Conservation (phyloP, 2,329 filamentous ascomycete species). For the Chaetomium sp. region DNA sequence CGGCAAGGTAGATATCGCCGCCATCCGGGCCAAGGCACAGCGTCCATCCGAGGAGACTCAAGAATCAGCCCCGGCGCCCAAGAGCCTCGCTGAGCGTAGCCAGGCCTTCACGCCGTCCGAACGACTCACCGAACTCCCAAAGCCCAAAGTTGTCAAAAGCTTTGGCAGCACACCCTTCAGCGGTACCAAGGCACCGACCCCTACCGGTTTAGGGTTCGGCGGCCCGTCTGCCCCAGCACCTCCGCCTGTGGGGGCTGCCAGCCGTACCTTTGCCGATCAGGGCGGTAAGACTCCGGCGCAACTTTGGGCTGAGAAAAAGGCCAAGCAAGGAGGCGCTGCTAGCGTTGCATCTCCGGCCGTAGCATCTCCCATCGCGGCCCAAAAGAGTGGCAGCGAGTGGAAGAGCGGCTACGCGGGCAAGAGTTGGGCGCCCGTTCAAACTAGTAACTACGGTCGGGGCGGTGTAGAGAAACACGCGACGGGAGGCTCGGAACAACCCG, state of each 20-base stretch:
- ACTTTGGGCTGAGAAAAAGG: conserved; percentile 96
- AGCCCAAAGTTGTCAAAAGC: conserved; percentile 90
- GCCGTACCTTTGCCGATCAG: conserved; percentile 88
- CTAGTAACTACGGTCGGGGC: conserved; percentile 62
- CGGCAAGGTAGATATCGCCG: conserved; percentile 94
- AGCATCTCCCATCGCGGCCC: conserved; percentile 53
- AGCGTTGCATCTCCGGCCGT: conserved; percentile 40
- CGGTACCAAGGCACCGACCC: conserved; percentile 83
- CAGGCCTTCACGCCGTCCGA: conserved; percentile 70
- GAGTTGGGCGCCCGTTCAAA: conserved; percentile 80
- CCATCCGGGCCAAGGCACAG: conserved; percentile 79
- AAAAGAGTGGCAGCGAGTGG: conserved; percentile 76
- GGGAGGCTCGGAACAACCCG: conserved; percentile 44
- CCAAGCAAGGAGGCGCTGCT: conserved; percentile 58
- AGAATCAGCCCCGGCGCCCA: conserved; percentile 35
- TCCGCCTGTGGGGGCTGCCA: conserved; percentile 69
- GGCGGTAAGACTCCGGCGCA: conserved; percentile 96
- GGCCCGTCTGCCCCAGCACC: conserved; percentile 53
- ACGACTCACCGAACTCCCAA: conserved; percentile 79
- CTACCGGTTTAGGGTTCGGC: conserved; percentile 59
- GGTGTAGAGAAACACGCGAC: conserved; percentile 56
- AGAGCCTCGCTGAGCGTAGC: conserved; percentile 67
- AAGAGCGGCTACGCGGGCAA: conserved; percentile 89
- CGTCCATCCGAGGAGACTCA: conserved; percentile 42
- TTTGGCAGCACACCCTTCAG: conserved; percentile 69